Conservation (phyloP, 2,329 filamentous ascomycete species). For the Cladophialophora chaetospira region DNA sequence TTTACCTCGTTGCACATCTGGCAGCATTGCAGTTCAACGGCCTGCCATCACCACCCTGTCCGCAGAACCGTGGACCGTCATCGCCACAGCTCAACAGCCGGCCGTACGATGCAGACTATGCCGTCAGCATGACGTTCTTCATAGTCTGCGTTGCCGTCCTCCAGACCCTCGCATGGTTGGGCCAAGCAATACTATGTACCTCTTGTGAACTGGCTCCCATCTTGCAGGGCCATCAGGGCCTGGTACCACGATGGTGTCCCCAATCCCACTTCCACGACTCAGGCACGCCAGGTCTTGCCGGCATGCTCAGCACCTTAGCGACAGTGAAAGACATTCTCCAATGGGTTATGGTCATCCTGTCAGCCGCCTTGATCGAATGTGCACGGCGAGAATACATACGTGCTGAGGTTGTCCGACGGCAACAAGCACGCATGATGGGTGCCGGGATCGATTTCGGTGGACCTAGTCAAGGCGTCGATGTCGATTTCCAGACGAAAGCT, state of each 20-base stretch:
- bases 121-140: conserved; percentile 23
- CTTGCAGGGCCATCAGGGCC: conserved; percentile 25
- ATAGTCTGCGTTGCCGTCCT: conserved; percentile 21
- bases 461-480: background rate
- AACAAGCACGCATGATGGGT: conserved; percentile 12
- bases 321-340: conserved; percentile 28
- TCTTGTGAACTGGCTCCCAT: conserved; percentile 29
- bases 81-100: background rate
- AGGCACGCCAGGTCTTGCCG: conserved; percentile 35
- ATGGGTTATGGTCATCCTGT: conserved; percentile 26
- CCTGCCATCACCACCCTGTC: conserved; percentile 17
- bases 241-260: conserved; percentile 27
- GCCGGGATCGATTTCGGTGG: conserved; percentile 25
- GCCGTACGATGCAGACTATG: conserved; percentile 21
- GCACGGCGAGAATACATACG: conserved; percentile 25
- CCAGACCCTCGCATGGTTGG: conserved; percentile 25
- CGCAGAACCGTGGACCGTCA: background rate
- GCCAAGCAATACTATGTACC: conserved; percentile 27
- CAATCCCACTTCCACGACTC: conserved; percentile 28
- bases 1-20: conserved; percentile 24
- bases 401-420: conserved; percentile 14
- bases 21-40: conserved; percentile 27
- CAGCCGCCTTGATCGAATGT: conserved; percentile 23
- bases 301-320: conserved; percentile 57
- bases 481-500: background rate